Evolutionary conservation across 805 yeast species (phyloP), one percentile per base, ranked within the genome.

Genomic region (Kazachstania viticola): DNA sequence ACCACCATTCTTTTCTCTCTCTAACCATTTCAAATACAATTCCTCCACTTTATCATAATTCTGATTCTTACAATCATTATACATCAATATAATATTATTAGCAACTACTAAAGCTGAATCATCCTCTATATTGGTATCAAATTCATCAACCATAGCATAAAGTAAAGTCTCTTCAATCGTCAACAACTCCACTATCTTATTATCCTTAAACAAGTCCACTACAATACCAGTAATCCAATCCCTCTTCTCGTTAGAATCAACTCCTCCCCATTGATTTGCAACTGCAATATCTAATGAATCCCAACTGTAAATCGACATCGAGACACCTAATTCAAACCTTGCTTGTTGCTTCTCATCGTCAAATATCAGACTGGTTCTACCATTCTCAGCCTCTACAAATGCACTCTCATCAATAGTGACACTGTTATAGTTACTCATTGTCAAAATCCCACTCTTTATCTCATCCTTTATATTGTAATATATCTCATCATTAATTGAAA

Each of bases 141-240:
- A 91, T 56, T 91, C 99, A 58, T 88, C 98, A 37, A 76, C 75
- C 95, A 91, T 83, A 17, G 94, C 91, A 49, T 80, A 79, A 31
- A 80, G 62, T 37, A 91, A 61, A 13, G 94, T 73, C 49, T 81
- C 94, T 58, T 91, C 96, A 17, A 91, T 71, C 40, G 79, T 70
- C 24, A 73, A 75, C 3, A 80, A 64, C 45, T 85, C 97, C 4
- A 88, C 81, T 4, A 71, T 66, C 31, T 64, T 69, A 29, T 69
- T 75, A 6, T 63, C 62, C 27, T 56, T 64, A 49, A 88, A 91
- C 32, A 85, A 64, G 22, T 84, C 96, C 18, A 85, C 70, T 3
- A 88, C 72, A 11, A 82, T 61, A 4, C 83, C 93, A 4, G 82
- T 73, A 41, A 88, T 69, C 98, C 98, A 91, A 54, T 91, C 98